These are phyloP conservation scores for Moniliella sp. DNA, from an alignment of 1,284 basidiomycete species.

Conservation along the genomic window DNA sequence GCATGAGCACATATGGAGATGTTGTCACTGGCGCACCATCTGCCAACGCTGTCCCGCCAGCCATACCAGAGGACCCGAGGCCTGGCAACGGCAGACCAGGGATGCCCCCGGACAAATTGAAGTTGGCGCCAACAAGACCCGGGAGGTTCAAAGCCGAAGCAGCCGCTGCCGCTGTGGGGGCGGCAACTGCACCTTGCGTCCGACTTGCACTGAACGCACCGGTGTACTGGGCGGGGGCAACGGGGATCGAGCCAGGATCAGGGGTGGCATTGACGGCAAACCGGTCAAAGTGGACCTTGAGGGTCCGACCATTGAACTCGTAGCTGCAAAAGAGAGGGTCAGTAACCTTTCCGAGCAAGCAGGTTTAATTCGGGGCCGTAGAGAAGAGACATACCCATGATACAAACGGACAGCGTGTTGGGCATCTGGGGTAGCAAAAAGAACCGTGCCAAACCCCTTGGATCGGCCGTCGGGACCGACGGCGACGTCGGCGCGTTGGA, in stretches of 20 bases:
- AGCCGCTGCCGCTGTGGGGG: no score
- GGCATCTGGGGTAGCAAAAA: slow-evolving; percentile 71
- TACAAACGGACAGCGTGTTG: slow-evolving; percentile 50
- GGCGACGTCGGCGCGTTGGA: slow-evolving; percentile 77
- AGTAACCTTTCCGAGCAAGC: no score
- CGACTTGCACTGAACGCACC: slow-evolving; percentile 15
- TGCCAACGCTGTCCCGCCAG: no score
- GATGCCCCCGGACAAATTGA: no score
- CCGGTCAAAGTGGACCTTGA: slow-evolving; percentile 64
- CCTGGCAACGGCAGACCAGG: no score
- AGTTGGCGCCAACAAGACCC: no score
- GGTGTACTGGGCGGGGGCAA: slow-evolving; percentile 28
- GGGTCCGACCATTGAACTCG: slow-evolving; percentile 59
- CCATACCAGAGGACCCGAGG: no score
- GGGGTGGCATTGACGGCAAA: slow-evolving; percentile 9
- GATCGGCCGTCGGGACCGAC: slow-evolving; percentile 77
- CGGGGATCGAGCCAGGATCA: slow-evolving; percentile 6
- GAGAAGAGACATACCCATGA: slow-evolving; percentile 11
- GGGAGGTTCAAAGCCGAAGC: no score
- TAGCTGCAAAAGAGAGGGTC: slow-evolving; percentile 40
- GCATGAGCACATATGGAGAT: no score
- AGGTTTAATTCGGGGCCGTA: background rate
- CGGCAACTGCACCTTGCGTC: background rate
- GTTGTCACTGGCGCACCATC: no score
- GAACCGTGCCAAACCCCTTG: slow-evolving; percentile 74